phyloP scores from a whole-genome alignment of 805 yeast species.

The Kregervanrija fluxuum region DNA sequence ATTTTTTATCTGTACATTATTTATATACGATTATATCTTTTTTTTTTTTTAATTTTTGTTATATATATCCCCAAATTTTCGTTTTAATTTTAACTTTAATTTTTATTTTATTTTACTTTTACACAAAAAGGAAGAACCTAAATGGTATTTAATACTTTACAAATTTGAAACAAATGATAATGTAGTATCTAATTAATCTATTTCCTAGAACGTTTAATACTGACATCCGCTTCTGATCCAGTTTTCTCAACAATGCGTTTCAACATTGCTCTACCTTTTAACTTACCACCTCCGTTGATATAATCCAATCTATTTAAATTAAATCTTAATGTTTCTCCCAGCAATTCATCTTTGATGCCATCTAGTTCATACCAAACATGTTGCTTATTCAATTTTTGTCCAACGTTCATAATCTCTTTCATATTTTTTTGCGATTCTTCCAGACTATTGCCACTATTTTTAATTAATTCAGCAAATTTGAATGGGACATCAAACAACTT shows the following conservation, averaged over 20 bases:
- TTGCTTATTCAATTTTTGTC: constrained; percentile 52
- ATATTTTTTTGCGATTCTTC: constrained; percentile 53
- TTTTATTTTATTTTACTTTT: too few relatives aligned
- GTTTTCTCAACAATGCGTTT: constrained; percentile 24
- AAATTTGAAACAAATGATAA: too few relatives aligned
- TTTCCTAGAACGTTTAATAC: constrained; percentile 3
- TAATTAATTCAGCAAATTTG: constrained; percentile 55
- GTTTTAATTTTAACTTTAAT: too few relatives aligned
- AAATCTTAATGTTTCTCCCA: constrained; percentile 58
- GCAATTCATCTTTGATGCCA: constrained; percentile 58
- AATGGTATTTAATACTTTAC: too few relatives aligned
- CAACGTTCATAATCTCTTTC: constrained; percentile 52
- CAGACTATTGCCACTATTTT: constrained; percentile 54
- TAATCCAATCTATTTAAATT: constrained; percentile 39
- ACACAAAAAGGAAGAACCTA: too few relatives aligned
- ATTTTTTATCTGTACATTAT: too few relatives aligned
- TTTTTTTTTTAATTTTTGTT: background rate
- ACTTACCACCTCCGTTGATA: constrained; percentile 27
- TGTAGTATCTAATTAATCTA: background rate
- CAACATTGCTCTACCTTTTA: constrained; percentile 28
- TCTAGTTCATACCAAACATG: constrained; percentile 82
- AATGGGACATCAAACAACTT: constrained; percentile 58
- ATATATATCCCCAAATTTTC: too few relatives aligned
- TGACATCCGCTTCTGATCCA: constrained; percentile 10
- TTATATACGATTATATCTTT: background rate